Conservation (phyloP, 1,284 basidiomycete species). For the Ceratobasidium sp. region DNA sequence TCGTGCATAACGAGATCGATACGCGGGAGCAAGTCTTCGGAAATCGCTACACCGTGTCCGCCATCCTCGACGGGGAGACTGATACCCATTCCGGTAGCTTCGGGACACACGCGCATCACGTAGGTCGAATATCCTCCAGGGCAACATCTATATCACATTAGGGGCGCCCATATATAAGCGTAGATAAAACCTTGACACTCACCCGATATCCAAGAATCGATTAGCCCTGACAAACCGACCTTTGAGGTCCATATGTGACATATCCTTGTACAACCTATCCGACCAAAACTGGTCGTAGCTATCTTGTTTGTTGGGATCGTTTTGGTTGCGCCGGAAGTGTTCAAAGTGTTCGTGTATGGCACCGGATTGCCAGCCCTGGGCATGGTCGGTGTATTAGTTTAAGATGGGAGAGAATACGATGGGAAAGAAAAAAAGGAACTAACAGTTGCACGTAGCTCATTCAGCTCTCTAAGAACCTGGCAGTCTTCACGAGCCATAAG, state of each 20-base stretch:
- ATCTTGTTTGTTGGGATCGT: constrained; percentile 17
- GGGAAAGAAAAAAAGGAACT: not conserved
- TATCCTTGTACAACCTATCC: not conserved
- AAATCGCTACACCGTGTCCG: constrained; percentile 28
- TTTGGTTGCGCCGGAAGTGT: not conserved
- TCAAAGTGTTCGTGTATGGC: constrained; percentile 19
- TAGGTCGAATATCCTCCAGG: constrained; percentile 41
- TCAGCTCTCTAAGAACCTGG: constrained; percentile 9
- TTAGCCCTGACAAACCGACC: not conserved
- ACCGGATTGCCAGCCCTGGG: constrained; percentile 15
- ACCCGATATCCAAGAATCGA: constrained; percentile 46
- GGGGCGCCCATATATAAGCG: not conserved
- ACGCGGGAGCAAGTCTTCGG: not conserved
- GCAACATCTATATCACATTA: constrained; percentile 21
- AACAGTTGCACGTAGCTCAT: not conserved
- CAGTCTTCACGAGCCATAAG: constrained; percentile 18
- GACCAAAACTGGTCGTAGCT: constrained; percentile 22
- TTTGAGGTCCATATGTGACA: constrained; percentile 16
- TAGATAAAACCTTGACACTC: not conserved
- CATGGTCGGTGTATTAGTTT: not conserved
- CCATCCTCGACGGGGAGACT: constrained; percentile 43
- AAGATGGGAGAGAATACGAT: not conserved
- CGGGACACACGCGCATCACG: constrained; percentile 3
- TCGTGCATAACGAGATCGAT: constrained; percentile 17
- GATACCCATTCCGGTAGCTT: constrained; percentile 29